Evolutionary conservation across 1,139 yeast genomes (phyloP).

Genomic region (Pichia norvegensis): DNA sequence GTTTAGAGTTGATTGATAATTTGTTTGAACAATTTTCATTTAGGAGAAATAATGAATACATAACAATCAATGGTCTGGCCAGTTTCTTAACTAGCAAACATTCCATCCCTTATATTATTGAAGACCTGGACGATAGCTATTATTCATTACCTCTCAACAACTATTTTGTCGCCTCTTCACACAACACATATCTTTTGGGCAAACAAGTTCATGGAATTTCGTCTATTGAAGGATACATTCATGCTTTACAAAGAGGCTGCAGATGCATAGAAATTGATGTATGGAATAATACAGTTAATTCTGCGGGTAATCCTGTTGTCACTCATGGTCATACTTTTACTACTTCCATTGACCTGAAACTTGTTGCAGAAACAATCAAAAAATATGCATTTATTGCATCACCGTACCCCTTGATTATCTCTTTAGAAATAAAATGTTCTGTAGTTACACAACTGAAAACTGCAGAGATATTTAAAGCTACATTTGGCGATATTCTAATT

Average conservation of each 20-base stretch:
- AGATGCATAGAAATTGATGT: slow-evolving; percentile 88
- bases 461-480: slow-evolving; percentile 42
- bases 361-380: slow-evolving; percentile 64
- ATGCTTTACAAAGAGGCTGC: slow-evolving; percentile 85
- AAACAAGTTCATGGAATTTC: slow-evolving; percentile 90
- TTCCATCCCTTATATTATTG: slow-evolving; percentile 30
- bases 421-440: slow-evolving; percentile 78
- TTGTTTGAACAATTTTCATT: slow-evolving; percentile 41
- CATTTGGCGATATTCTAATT: slow-evolving; percentile 55
- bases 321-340: slow-evolving; percentile 87
- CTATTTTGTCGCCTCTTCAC: slow-evolving; percentile 87
- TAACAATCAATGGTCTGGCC: slow-evolving; percentile 30
- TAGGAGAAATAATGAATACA: slow-evolving; percentile 5
- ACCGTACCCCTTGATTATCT: slow-evolving; percentile 78
- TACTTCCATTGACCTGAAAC: slow-evolving; percentile 55
- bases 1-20: slow-evolving; percentile 23
- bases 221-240: slow-evolving; percentile 84
- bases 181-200: slow-evolving; percentile 85
- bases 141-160: slow-evolving; percentile 68
- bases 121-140: slow-evolving; percentile 32
- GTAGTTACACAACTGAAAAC: slow-evolving; percentile 54
- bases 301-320: slow-evolving; percentile 78
- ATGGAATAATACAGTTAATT: slow-evolving; percentile 89
- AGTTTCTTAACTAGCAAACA: slow-evolving; percentile 44
- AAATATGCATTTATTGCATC: slow-evolving; percentile 82